A percentile compares a stretch with the other conserved stretches of the same genome.
phyloP scores from a whole-genome alignment of 176 grass and related monocot genomes.

The Musa itinerans region DNA sequence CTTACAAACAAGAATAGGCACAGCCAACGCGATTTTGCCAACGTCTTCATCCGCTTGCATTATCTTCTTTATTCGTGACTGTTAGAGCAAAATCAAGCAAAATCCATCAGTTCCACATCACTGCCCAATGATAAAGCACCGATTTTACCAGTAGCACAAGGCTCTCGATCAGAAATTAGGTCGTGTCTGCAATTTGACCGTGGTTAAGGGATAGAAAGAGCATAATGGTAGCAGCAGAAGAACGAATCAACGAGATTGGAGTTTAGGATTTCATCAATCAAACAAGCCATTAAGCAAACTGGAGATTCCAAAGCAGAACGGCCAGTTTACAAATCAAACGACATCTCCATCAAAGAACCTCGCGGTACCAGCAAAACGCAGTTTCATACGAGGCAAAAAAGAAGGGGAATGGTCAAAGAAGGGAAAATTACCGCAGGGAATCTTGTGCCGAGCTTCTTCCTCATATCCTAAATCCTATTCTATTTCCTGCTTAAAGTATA shows the following conservation, averaged over 20 bases:
- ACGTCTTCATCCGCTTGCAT: constrained; percentile 99
- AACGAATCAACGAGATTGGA: no score
- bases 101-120: background rate
- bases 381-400: background rate
- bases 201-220: no score
- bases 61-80: constrained; percentile 98
- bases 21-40: constrained; percentile 87
- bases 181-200: no score
- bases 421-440: constrained; percentile 77
- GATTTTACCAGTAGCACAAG: background rate
- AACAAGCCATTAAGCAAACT: background rate
- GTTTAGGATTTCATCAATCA: background rate
- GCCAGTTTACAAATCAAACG: constrained; percentile 5
- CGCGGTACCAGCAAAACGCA: no score
- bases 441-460: constrained; percentile 98
- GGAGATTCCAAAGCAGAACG: background rate
- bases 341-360: constrained; percentile 22
- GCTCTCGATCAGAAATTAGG: no score
- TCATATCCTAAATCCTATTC: constrained; percentile 43
- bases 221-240: no score
- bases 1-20: constrained; percentile 99
- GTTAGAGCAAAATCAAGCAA: constrained; percentile 14
- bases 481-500: background rate
- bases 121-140: background rate
- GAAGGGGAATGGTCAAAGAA: background rate